Percentiles rank a stretch among this genome's conserved stretches.
These are phyloP conservation scores for Lomentospora prolificans DNA, from an alignment of 2,329 filamentous ascomycete species.

Conservation along the genomic window DNA sequence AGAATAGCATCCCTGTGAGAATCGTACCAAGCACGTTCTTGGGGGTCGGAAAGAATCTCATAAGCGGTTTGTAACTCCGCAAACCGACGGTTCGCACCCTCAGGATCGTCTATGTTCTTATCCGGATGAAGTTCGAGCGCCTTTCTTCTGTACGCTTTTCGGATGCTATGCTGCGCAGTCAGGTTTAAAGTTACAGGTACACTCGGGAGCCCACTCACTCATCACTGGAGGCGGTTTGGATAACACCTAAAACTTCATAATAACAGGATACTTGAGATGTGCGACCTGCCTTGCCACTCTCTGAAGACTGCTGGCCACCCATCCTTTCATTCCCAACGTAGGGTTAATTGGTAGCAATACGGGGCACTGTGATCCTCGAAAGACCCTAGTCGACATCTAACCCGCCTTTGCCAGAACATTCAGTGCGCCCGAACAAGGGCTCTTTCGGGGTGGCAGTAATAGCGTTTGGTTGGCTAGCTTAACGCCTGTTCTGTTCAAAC, in stretches of 20 bases:
- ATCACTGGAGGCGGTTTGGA: slow-evolving; percentile 64
- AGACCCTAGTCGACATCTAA: no score
- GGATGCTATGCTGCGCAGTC: slow-evolving; percentile 52
- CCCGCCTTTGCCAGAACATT: no score
- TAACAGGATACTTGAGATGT: slow-evolving; percentile 60
- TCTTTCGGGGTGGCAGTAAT: no score
- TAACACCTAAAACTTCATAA: slow-evolving; percentile 73
- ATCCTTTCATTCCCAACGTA: slow-evolving; percentile 27
- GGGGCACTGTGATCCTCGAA: no score
- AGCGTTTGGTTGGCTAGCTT: no score
- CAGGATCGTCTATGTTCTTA: slow-evolving; percentile 79
- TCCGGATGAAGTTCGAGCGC: slow-evolving; percentile 92
- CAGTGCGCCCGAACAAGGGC: no score
- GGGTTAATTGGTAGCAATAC: no score
- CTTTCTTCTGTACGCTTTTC: slow-evolving; percentile 83
- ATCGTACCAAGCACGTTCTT: slow-evolving; percentile 97
- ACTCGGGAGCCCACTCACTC: slow-evolving; percentile 45
- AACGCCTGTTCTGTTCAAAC: no score
- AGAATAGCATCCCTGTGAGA: slow-evolving; percentile 83
- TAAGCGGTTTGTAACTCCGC: slow-evolving; percentile 90
- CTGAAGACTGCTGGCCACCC: slow-evolving; percentile 48
- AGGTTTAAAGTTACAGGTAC: neutral
- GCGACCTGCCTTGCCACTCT: slow-evolving; percentile 17
- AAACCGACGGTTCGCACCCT: slow-evolving; percentile 74
- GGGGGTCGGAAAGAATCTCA: slow-evolving; percentile 88